Percentiles rank a stretch among this genome's conserved stretches.
Conservation (phyloP, 805 yeast genomes). For the Nakazawaea laoshanensis region DNA sequence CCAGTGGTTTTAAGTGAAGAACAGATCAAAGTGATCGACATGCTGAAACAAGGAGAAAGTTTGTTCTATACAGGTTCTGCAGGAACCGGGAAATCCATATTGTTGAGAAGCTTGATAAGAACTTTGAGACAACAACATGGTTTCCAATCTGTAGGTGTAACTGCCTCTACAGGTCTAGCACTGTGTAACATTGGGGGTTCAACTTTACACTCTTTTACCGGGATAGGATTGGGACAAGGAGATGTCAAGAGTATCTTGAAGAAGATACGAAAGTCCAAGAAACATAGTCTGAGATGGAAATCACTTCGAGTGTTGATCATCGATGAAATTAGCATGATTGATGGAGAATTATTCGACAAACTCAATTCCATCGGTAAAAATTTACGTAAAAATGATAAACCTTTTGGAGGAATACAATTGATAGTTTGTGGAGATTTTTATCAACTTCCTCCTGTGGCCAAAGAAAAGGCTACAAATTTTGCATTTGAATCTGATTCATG, state of each 20-base stretch:
- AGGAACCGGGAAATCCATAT: conserved; percentile 94
- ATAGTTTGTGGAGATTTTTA: conserved; percentile 76
- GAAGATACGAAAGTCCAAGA: conserved; percentile 45
- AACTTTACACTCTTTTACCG: conserved; percentile 70
- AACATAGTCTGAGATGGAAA: conserved; percentile 47
- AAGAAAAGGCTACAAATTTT: conserved; percentile 29
- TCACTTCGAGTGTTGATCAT: conserved; percentile 50
- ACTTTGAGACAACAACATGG: conserved; percentile 37
- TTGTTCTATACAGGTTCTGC: conserved; percentile 96
- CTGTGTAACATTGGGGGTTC: conserved; percentile 78
- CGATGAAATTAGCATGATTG: conserved; percentile 79
- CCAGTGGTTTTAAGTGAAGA: conserved; percentile 41
- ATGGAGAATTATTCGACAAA: conserved; percentile 58
- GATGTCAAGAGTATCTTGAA: conserved; percentile 34
- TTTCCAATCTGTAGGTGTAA: conserved; percentile 52
- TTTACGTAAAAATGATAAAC: conserved; percentile 34
- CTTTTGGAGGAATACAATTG: conserved; percentile 79
- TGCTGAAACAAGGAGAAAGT: conserved; percentile 55
- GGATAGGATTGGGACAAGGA: conserved; percentile 67
- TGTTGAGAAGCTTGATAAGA: conserved; percentile 59
- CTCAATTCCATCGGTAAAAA: conserved; percentile 50
- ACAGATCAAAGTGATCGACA: conserved; percentile 55
- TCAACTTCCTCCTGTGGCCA: conserved; percentile 70
- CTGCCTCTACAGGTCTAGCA: conserved; percentile 82
- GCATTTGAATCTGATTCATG: conserved; percentile 63